Percentiles rank a stretch among this genome's conserved stretches.
Evolutionary conservation across 352 stramenopile genomes (phyloP).

Genomic region (Globisporangium yorkense): DNA sequence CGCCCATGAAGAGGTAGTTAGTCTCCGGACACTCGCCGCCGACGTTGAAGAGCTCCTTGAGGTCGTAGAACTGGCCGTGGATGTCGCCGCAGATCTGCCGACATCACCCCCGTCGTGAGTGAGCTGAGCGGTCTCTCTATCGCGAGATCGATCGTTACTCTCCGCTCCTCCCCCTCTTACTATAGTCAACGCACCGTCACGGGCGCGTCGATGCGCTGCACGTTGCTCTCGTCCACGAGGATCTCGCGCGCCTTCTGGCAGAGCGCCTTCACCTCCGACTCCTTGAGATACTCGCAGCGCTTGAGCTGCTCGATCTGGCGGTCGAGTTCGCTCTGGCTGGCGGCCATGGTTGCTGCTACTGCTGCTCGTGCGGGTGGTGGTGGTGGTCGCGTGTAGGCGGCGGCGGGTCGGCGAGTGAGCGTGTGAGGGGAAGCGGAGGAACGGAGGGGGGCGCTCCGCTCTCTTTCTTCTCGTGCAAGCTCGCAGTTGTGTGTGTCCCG

Average conservation of each 20-base stretch:
- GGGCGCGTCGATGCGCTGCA: slow-evolving; percentile 98
- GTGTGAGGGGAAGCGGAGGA: background rate
- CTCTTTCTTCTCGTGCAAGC: no score
- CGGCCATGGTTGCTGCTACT: slow-evolving; percentile 34
- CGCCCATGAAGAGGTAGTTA: slow-evolving; percentile 99
- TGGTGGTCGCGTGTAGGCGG: background rate
- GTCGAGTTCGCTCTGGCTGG: slow-evolving; percentile 83
- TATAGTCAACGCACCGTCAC: slow-evolving; percentile 90
- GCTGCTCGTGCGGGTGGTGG: no score
- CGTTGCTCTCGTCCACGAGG: slow-evolving; percentile 98
- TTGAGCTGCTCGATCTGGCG: slow-evolving; percentile 89
- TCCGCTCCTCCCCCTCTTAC: no score
- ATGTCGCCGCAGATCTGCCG: slow-evolving; percentile 95
- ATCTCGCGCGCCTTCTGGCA: slow-evolving; percentile 98
- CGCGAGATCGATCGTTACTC: background rate
- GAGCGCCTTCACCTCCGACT: slow-evolving; percentile 97
- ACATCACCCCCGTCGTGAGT: slow-evolving; percentile 42
- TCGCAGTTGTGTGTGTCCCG: no score
- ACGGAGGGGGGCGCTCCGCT: background rate
- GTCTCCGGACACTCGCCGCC: slow-evolving; percentile 97
- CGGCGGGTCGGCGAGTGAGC: background rate
- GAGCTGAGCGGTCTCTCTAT: no score
- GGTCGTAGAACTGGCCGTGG: slow-evolving; percentile 88
- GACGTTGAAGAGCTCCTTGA: slow-evolving; percentile 97
- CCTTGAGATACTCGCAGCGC: slow-evolving; percentile 98